A percentile compares a stretch with the other conserved stretches of the same genome.
These are phyloP conservation scores for Conringia planisiliqua DNA, from an alignment of 345 rosid species.

Conservation along the genomic window DNA sequence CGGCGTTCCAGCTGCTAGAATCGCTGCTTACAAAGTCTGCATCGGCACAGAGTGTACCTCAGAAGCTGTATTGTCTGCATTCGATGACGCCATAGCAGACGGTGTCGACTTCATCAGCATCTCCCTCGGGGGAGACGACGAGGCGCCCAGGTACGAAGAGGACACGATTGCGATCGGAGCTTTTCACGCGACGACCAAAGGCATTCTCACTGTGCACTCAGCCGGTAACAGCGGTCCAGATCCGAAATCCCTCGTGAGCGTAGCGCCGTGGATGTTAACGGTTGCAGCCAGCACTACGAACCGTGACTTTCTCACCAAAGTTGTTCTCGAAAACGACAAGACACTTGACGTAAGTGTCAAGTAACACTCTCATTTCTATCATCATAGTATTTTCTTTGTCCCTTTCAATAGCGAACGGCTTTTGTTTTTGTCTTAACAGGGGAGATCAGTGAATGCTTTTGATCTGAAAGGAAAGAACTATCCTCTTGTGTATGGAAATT, in stretches of 20 bases:
- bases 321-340: constrained; percentile 41
- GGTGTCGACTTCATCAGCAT: constrained; percentile 48
- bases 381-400: background rate
- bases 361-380: background rate
- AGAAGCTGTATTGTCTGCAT: constrained; percentile 34
- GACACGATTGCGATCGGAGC: constrained; percentile 42
- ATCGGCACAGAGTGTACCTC: rapidly evolving
- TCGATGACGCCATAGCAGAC: constrained; percentile 68
- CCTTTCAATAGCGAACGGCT: background rate
- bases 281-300: constrained; percentile 52
- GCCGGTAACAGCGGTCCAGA: constrained; percentile 36
- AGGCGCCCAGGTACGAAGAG: rapidly evolving
- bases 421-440: constrained; percentile 22
- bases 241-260: background rate
- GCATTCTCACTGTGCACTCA: constrained; percentile 41
- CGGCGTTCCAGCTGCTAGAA: constrained; percentile 49
- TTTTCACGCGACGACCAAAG: constrained; percentile 52
- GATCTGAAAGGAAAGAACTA: constrained; percentile 21
- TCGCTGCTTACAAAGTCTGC: constrained; percentile 48
- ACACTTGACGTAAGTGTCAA: constrained; percentile 38
- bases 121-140: constrained; percentile 9
- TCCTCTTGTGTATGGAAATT: constrained; percentile 18
- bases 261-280: constrained; percentile 49
- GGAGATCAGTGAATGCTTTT: constrained; percentile 36
- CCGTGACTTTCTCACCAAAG: constrained; percentile 33